Conservation (phyloP, 108 stramenopile genomes). For the Nitzschia putrida region DNA sequence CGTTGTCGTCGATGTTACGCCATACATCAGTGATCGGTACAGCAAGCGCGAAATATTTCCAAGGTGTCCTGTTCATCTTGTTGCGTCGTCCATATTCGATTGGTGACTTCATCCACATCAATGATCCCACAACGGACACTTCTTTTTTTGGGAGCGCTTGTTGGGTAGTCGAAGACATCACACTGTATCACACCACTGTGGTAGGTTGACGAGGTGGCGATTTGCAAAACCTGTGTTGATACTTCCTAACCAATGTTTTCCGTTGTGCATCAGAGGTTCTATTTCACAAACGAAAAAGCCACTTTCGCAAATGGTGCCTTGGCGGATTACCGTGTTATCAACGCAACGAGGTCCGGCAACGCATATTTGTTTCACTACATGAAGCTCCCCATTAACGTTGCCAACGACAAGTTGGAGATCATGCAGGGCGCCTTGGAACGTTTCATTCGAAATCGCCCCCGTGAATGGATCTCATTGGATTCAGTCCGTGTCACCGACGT, state of each 20-base stretch:
- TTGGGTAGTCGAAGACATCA: slow-evolving; percentile 71
- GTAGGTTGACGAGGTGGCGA: slow-evolving; percentile 25
- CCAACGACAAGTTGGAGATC: slow-evolving; percentile 43
- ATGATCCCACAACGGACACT: not conserved
- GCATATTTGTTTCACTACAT: slow-evolving; percentile 38
- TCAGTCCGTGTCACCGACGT: slow-evolving; percentile 60
- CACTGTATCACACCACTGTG: slow-evolving; percentile 70
- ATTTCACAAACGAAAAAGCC: slow-evolving; percentile 62
- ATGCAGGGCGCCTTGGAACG: slow-evolving; percentile 52
- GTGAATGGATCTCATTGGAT: slow-evolving; percentile 54
- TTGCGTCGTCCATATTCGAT: slow-evolving; percentile 15
- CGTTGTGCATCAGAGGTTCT: slow-evolving; percentile 18
- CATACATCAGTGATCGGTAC: slow-evolving; percentile 69
- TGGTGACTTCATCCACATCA: slow-evolving; percentile 18
- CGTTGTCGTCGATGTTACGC: not conserved
- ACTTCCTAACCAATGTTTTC: not conserved
- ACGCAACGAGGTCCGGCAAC: slow-evolving; percentile 60
- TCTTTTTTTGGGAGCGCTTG: slow-evolving; percentile 1
- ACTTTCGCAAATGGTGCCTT: slow-evolving; percentile 58
- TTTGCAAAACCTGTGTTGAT: too few species aligned
- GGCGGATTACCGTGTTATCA: slow-evolving; percentile 56
- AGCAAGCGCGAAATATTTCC: slow-evolving; percentile 54
- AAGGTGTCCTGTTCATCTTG: slow-evolving; percentile 25
- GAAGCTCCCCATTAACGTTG: slow-evolving; percentile 60
- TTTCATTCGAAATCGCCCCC: slow-evolving; percentile 52